These are phyloP conservation scores for Takashimella tepidaria DNA, from an alignment of 1,284 basidiomycete species.

Conservation along the genomic window DNA sequence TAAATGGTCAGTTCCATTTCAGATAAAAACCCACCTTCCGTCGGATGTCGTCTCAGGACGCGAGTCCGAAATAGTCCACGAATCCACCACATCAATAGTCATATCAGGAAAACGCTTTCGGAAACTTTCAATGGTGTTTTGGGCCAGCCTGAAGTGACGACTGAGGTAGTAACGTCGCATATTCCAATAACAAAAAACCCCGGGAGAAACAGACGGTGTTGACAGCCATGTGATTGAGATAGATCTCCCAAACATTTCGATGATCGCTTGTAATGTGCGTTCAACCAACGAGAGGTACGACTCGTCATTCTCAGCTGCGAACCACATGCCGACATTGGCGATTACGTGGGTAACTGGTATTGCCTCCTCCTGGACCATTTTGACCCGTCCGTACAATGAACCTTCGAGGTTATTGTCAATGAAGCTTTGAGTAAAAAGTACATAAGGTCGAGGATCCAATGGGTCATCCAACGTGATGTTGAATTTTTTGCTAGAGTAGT, in stretches of 20 bases:
- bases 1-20: background rate
- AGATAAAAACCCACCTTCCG: background rate
- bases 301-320: background rate
- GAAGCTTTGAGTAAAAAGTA: background rate
- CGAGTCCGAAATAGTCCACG: background rate
- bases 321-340: conserved; percentile 4
- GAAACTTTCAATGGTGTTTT: background rate
- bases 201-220: background rate
- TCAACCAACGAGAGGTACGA: background rate
- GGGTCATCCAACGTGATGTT: background rate
- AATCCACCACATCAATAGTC: background rate
- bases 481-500: background rate
- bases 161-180: background rate
- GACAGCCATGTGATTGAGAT: background rate
- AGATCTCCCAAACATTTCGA: background rate
- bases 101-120: background rate
- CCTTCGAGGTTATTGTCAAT: background rate
- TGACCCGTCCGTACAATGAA: background rate
- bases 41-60: conserved; percentile 1
- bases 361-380: background rate
- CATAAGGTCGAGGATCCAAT: background rate
- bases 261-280: background rate
- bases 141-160: background rate
- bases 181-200: background rate
- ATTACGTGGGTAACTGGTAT: conserved; percentile 1